A percentile compares a stretch with the other conserved stretches of the same genome.
Evolutionary conservation across 805 yeast species (phyloP).

Genomic region (Kluyveromyces siamensis): DNA sequence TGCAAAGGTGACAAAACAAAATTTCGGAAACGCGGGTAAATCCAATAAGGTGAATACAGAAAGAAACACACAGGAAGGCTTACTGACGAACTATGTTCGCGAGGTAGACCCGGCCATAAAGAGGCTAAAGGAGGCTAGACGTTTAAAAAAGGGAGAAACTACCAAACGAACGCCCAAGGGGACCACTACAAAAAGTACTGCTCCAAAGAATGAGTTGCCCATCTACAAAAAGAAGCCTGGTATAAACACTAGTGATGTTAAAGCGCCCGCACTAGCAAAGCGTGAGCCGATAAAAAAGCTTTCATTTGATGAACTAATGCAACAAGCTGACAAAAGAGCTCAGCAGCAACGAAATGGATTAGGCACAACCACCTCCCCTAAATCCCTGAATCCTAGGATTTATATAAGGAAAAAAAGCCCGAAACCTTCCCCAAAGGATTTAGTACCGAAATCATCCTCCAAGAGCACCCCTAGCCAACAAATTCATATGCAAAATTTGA

Average conservation of each 20-base stretch:
- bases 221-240: constrained; percentile 18
- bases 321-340: constrained; percentile 40
- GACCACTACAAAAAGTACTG: constrained; percentile 1
- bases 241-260: constrained; percentile 2
- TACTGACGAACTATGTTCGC: constrained; percentile 25
- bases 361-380: background rate
- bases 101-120: constrained; percentile 63
- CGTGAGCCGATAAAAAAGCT: constrained; percentile 33
- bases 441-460: background rate
- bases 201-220: constrained; percentile 7
- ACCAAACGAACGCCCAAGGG: constrained; percentile 21
- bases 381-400: background rate
- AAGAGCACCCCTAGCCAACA: background rate
- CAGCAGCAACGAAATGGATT: background rate
- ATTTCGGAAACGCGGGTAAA: background rate
- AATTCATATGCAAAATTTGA: background rate
- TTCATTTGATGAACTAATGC: constrained; percentile 49
- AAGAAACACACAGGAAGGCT: constrained; percentile 5
- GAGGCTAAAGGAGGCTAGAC: constrained; percentile 56
- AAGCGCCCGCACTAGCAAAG: background rate
- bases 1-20: constrained; percentile 2
- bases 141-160: constrained; percentile 33
- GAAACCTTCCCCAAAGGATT: background rate
- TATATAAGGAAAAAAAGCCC: background rate
- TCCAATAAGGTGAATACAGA: background rate